Base-by-base conservation (phyloP, 1,139 yeast species). In the Yamadazyma trypodendri region DNA sequence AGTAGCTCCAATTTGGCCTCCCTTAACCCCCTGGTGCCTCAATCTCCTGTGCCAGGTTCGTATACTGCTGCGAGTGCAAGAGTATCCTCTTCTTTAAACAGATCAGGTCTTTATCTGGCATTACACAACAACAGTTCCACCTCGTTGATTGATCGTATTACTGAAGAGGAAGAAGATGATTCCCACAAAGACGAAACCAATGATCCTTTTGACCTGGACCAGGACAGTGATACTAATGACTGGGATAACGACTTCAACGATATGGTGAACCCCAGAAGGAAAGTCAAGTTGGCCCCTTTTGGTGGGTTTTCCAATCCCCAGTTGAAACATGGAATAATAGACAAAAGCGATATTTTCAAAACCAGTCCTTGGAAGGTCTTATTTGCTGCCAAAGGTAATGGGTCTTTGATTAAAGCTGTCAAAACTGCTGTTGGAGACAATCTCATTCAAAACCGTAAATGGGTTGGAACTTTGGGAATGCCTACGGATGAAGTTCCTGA, bases 381-480 rank as follows among this genome's bases (percentile, higher is more conserved):
- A 3, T 74, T 74, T 12, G 78, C 82, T 34, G 74, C 65, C n/a
- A 80, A 81, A 47, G 96, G 97, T 9, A 92, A 92, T 52, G 95
- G 92, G 17, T 94, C 96, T 3, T 72, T 92, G 50, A 77, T 79
- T 42, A 92, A 92, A 49, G 97, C 97, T 0, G 77, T 92, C n/a
- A 72, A 75, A 36, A 65, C 83, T 7, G 84, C 95, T 0, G 61
- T 50, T 1, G 76, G 75, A 25, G 64, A 68, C 6, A 66, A 72
- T 1, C 63, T 79, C 11, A 65, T 72, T 6, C 66, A 72, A 5
- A 60, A 71, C 1, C 71, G 77, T 34, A 68, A 65, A 43, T 92
- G 97, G 96, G 79, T 90, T 2, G 98, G 98, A 10, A 82, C 95
- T 0, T 64, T 86, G 34, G 95, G 96, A 18, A 83, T 89, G 74